Percentiles rank a stretch among this genome's conserved stretches.
Evolutionary conservation across 1,139 yeast species (phyloP).

Genomic region (Dujonia santamariae): DNA sequence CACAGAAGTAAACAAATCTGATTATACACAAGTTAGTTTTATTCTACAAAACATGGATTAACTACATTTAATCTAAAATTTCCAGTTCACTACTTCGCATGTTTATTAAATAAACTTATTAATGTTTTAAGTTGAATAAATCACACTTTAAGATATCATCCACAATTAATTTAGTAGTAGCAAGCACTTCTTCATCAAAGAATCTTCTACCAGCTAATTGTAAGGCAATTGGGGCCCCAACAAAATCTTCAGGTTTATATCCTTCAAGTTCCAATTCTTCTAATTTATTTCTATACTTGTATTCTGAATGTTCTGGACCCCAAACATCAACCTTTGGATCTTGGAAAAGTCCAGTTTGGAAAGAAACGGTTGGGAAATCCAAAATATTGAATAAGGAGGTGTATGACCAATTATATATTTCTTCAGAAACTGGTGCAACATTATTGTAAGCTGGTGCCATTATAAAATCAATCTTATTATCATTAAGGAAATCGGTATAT

Average conservation of each 20-base stretch:
- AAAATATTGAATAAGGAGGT: conserved; percentile 65
- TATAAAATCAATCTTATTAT: conserved; percentile 62
- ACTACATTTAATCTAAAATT: too few relatives aligned
- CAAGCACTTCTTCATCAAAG: conserved; percentile 40
- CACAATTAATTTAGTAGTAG: conserved; percentile 36
- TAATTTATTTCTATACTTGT: conserved; percentile 33
- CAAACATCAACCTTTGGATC: conserved; percentile 46
- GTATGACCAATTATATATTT: conserved; percentile 73
- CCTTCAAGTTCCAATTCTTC: conserved; percentile 41
- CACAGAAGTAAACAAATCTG: conserved; percentile 6
- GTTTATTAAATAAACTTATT: too few relatives aligned
- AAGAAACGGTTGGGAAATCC: conserved; percentile 58
- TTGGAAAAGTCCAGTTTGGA: conserved; percentile 62
- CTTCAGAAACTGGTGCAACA: conserved; percentile 67
- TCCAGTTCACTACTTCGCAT: too few relatives aligned
- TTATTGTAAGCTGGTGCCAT: conserved; percentile 68
- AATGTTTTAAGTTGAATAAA: conserved; percentile 12
- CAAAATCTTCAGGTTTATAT: conserved; percentile 31
- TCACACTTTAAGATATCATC: conserved; percentile 23
- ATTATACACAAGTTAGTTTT: too few relatives aligned
- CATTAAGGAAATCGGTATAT: conserved; percentile 48
- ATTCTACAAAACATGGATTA: too few relatives aligned
- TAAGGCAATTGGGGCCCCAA: conserved; percentile 42
- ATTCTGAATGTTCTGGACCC: conserved; percentile 25
- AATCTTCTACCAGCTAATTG: conserved; percentile 40